A percentile compares a stretch with the other conserved stretches of the same genome.
Conservation (phyloP, 2,329 filamentous ascomycete species). For the Ophiocordyceps camponoti-rufipedis region DNA sequence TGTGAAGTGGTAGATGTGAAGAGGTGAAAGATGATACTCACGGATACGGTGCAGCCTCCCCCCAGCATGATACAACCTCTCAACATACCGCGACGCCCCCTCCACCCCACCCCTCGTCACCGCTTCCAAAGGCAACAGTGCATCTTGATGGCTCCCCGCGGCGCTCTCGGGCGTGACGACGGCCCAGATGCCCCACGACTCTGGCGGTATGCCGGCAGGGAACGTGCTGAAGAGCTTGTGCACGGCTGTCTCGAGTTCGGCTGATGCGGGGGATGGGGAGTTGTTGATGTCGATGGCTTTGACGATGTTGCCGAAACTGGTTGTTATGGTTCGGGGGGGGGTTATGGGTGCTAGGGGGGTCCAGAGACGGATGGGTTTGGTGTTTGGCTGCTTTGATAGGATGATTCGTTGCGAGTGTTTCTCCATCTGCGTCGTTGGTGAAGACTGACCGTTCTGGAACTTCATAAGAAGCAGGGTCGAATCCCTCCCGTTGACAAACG, state of each 20-base stretch:
- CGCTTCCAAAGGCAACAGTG: background rate
- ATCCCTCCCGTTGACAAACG: conserved; percentile 51
- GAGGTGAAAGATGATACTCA: conserved; percentile 4
- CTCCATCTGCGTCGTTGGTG: conserved; percentile 7
- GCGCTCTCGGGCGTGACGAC: conserved; percentile 33
- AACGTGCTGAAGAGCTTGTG: conserved; percentile 31
- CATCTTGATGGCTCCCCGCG: too few relatives aligned
- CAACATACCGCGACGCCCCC: conserved; percentile 11
- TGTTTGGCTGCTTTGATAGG: conserved; percentile 7
- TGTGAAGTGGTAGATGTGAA: background rate
- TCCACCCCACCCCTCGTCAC: conserved; percentile 6
- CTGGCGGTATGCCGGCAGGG: conserved; percentile 11
- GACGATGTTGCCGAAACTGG: conserved; percentile 64
- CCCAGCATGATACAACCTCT: conserved; percentile 19
- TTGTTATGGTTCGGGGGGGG: conserved; percentile 38
- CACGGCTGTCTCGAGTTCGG: conserved; percentile 51
- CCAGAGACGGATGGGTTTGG: conserved; percentile 11
- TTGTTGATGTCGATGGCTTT: conserved; percentile 37
- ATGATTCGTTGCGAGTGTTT: conserved; percentile 21
- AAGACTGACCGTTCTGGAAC: conserved; percentile 7
- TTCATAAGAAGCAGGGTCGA: conserved; percentile 34
- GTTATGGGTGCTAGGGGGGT: conserved; percentile 45
- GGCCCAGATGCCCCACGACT: conserved; percentile 54
- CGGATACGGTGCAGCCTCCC: conserved; percentile 25
- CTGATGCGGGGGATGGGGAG: conserved; percentile 40